These are phyloP conservation scores for Kodamaea neixiangensis DNA, from an alignment of 805 yeast genomes.

Conservation along the genomic window DNA sequence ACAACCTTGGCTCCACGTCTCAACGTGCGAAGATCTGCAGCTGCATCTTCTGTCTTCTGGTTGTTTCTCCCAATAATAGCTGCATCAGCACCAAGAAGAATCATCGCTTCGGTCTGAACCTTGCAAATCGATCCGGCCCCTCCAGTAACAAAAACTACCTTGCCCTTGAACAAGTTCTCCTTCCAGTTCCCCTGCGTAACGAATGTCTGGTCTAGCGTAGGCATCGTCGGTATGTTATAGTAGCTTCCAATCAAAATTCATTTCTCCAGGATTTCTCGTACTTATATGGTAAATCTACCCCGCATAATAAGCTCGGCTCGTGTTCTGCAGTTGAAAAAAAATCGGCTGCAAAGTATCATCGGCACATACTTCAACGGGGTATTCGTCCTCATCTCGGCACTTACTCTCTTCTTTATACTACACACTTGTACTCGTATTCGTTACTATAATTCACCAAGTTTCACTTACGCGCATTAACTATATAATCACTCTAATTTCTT, in stretches of 20 bases:
- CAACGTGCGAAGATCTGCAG: conserved; percentile 23
- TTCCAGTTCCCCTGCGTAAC: conserved; percentile 25
- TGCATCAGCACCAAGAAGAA: conserved; percentile 31
- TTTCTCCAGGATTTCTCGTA: neutral
- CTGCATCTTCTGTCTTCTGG: conserved; percentile 26
- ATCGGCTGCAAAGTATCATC: no score
- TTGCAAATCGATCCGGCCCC: conserved; percentile 33
- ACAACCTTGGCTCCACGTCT: conserved; percentile 28
- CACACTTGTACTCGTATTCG: no score
- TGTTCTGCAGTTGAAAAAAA: no score
- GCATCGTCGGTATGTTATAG: conserved; percentile 19
- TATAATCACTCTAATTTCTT: neutral
- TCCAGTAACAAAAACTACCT: conserved; percentile 33
- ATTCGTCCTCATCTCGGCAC: no score
- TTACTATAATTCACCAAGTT: no score
- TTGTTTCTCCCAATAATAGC: conserved; percentile 30
- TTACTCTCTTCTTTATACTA: no score
- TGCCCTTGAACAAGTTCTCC: conserved; percentile 28
- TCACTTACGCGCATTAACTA: neutral
- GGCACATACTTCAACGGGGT: no score
- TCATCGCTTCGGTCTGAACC: conserved; percentile 31
- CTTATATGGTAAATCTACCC: neutral
- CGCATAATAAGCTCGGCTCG: conserved; percentile 2
- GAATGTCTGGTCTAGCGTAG: conserved; percentile 21
- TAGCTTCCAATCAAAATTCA: neutral